Evolutionary conservation across 352 stramenopile species (phyloP).

Genomic region (Phytophthora kernoviae): DNA sequence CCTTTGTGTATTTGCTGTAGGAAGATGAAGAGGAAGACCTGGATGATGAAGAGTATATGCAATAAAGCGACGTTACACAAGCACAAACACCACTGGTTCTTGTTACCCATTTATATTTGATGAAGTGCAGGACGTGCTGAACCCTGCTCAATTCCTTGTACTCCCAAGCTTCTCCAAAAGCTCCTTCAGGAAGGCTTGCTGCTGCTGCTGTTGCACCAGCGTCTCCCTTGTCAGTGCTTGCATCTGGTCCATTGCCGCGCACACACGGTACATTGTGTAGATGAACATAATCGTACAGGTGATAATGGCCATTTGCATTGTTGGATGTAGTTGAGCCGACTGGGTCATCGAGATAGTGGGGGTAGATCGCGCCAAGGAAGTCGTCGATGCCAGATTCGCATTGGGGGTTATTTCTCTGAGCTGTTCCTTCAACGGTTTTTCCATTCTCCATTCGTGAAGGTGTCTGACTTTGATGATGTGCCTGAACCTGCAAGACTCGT

Average conservation of each 20-base stretch:
- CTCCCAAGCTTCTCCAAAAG: slow-evolving; percentile 49
- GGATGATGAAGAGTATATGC: slow-evolving; percentile 33
- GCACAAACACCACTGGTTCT: neutral
- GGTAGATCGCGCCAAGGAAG: neutral
- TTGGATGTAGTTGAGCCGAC: slow-evolving; percentile 16
- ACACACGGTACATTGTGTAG: slow-evolving; percentile 72
- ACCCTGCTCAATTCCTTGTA: slow-evolving; percentile 8
- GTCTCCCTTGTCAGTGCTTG: slow-evolving; percentile 55
- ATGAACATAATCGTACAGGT: slow-evolving; percentile 71
- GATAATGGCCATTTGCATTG: slow-evolving; percentile 49
- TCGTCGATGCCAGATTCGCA: neutral
- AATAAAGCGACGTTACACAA: slow-evolving; percentile 14
- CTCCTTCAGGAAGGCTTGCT: slow-evolving; percentile 69
- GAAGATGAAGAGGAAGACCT: slow-evolving; percentile 42
- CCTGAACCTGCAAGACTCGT: slow-evolving; percentile 1
- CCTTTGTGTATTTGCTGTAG: slow-evolving; percentile 11
- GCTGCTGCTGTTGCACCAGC: slow-evolving; percentile 61
- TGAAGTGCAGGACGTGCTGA: no score
- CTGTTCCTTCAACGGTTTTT: slow-evolving; percentile 1
- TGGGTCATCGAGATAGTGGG: neutral
- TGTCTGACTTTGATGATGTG: slow-evolving; percentile 1
- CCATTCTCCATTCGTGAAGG: neutral
- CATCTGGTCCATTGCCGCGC: slow-evolving; percentile 64
- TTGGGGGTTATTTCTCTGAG: neutral
- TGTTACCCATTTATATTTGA: neutral